Conservation (phyloP, 805 yeast genomes). For the Millerago galiae region DNA sequence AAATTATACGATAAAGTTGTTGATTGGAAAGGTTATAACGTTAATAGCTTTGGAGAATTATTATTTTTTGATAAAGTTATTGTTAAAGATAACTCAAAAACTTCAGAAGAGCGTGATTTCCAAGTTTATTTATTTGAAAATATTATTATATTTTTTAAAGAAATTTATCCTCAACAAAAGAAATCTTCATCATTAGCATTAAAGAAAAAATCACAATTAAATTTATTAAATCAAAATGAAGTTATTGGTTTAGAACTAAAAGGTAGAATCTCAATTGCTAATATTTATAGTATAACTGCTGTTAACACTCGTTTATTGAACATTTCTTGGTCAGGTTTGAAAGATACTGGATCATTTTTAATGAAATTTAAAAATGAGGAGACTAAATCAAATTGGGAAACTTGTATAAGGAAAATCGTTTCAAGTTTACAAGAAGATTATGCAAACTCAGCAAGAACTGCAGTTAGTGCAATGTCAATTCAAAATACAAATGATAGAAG, state of each 20-base stretch:
- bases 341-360: slow-evolving; percentile 81
- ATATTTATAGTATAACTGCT: slow-evolving; percentile 43
- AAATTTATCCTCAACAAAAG: slow-evolving; percentile 37
- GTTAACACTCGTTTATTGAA: slow-evolving; percentile 51
- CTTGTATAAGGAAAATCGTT: slow-evolving; percentile 47
- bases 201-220: slow-evolving; percentile 31
- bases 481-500: slow-evolving; percentile 15
- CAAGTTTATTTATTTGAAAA: slow-evolving; percentile 84
- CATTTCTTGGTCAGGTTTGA: slow-evolving; percentile 77
- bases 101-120: slow-evolving; percentile 72
- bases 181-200: slow-evolving; percentile 44
- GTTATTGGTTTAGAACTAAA: slow-evolving; percentile 51
- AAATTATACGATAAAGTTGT: slow-evolving; percentile 67
- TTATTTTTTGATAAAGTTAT: slow-evolving; percentile 67
- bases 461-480: slow-evolving; percentile 14
- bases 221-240: slow-evolving; percentile 11
- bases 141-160: slow-evolving; percentile 58
- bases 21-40: slow-evolving; percentile 89
- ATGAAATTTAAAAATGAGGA: slow-evolving; percentile 83
- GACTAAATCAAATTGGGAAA: slow-evolving; percentile 74
- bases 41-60: slow-evolving; percentile 78
- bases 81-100: slow-evolving; percentile 48
- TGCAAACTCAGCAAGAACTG: slow-evolving; percentile 4
- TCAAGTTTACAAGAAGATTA: slow-evolving; percentile 25
- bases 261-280: slow-evolving; percentile 77